Conservation (phyloP, 2,329 filamentous ascomycete genomes). For the Macroventuria anomochaeta region DNA sequence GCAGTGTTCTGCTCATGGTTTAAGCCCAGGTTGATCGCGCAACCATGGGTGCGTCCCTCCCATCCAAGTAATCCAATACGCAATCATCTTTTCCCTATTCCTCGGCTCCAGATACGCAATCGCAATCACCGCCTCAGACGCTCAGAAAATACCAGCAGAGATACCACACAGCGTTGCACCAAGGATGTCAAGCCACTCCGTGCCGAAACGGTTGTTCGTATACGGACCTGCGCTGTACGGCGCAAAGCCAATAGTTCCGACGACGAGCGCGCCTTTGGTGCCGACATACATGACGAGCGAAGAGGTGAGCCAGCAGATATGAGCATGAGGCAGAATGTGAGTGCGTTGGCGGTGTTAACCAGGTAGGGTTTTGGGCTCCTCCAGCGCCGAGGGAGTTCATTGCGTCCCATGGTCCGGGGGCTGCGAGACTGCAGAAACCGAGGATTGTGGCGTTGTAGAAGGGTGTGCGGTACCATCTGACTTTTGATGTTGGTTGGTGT, state of each 20-base stretch:
- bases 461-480: slow-evolving; percentile 72
- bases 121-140: slow-evolving; percentile 19
- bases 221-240: slow-evolving; percentile 26
- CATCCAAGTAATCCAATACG: slow-evolving; percentile 61
- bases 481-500: slow-evolving; percentile 41
- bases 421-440: slow-evolving; percentile 71
- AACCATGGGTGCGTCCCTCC: slow-evolving; percentile 60
- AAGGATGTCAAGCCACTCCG: slow-evolving; percentile 21
- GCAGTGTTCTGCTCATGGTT: slow-evolving; percentile 52
- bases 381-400: slow-evolving; percentile 28
- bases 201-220: slow-evolving; percentile 23
- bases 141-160: slow-evolving; percentile 25
- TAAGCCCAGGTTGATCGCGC: slow-evolving; percentile 58
- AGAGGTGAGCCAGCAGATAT: slow-evolving; percentile 20
- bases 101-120: slow-evolving; percentile 20
- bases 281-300: slow-evolving; percentile 20
- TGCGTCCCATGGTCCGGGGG: slow-evolving; percentile 41
- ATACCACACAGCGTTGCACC: slow-evolving; percentile 22
- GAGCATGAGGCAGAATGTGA: slow-evolving; percentile 22
- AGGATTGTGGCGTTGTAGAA: slow-evolving; percentile 75
- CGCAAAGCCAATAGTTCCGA: slow-evolving; percentile 21
- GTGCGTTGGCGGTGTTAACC: slow-evolving; percentile 26
- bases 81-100: slow-evolving; percentile 28
- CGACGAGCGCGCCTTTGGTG: slow-evolving; percentile 20
- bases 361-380: slow-evolving; percentile 22